A percentile compares a stretch with the other conserved stretches of the same genome.
These are phyloP conservation scores for Arthrobotrys musiformis DNA, from an alignment of 2,329 filamentous ascomycete species.

Conservation along the genomic window DNA sequence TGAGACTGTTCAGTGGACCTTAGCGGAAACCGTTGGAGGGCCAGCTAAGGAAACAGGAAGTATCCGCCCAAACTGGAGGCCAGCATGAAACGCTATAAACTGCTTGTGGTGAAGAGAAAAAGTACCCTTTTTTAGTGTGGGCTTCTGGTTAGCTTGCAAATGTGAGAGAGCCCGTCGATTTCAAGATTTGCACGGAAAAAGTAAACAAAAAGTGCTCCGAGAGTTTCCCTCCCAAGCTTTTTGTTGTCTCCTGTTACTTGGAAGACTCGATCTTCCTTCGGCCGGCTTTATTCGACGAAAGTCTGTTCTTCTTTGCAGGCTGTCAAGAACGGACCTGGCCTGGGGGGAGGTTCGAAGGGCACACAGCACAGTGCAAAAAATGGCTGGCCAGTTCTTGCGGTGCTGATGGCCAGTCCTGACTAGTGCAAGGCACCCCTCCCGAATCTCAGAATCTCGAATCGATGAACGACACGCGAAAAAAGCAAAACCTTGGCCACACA, in stretches of 20 bases:
- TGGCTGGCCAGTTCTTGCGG: slow-evolving; percentile 34
- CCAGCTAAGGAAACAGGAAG: slow-evolving; percentile 37
- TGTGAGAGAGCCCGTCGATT: slow-evolving; percentile 45
- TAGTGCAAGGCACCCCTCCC: slow-evolving; percentile 55
- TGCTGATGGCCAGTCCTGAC: slow-evolving; percentile 44
- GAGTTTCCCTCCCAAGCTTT: slow-evolving; percentile 1
- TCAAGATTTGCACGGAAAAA: slow-evolving; percentile 51
- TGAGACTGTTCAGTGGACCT: slow-evolving; percentile 50
- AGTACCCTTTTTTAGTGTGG: slow-evolving; percentile 54
- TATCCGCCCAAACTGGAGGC: slow-evolving; percentile 28
- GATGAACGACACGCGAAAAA: slow-evolving; percentile 49
- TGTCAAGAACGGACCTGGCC: slow-evolving; percentile 33
- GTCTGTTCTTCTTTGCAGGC: neutral
- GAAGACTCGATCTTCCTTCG: slow-evolving; percentile 27
- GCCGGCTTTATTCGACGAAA: neutral
- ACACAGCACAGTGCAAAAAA: slow-evolving; percentile 20
- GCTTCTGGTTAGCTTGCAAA: slow-evolving; percentile 23
- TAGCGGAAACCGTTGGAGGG: slow-evolving; percentile 54
- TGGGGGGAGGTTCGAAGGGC: slow-evolving; percentile 46
- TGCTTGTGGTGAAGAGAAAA: slow-evolving; percentile 35
- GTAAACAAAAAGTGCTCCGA: slow-evolving; percentile 41
- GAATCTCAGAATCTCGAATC: slow-evolving; percentile 55
- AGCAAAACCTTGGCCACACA: slow-evolving; percentile 30
- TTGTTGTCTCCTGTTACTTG: slow-evolving; percentile 32
- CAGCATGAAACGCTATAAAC: slow-evolving; percentile 54